Conservation (phyloP, 805 yeast genomes). For the Candida nonsorbophila region DNA sequence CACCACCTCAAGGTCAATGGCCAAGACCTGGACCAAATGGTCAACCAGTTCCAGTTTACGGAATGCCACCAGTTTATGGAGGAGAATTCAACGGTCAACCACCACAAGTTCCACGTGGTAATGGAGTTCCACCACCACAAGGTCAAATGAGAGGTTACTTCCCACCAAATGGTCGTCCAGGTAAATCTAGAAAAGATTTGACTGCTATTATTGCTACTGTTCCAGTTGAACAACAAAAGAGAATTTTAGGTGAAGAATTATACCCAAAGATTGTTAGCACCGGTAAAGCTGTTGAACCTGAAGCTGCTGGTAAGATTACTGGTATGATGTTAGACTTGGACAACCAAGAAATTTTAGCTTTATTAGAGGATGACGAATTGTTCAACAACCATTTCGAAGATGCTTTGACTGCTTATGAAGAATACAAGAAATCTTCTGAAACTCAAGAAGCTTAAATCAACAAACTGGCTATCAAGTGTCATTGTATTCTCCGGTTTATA, state of each 20-base stretch:
- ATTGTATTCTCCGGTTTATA: slow-evolving; percentile 16
- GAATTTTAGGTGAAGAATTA: slow-evolving; percentile 94
- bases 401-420: slow-evolving; percentile 91
- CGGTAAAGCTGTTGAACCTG: slow-evolving; percentile 83
- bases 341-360: slow-evolving; percentile 80
- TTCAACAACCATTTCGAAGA: slow-evolving; percentile 90
- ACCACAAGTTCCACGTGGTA: slow-evolving; percentile 55
- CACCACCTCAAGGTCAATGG: slow-evolving; percentile 51
- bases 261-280: slow-evolving; percentile 87
- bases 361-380: slow-evolving; percentile 84
- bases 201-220: slow-evolving; percentile 58
- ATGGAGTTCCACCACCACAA: slow-evolving; percentile 45
- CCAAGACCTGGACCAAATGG: slow-evolving; percentile 77
- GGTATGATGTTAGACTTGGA: slow-evolving; percentile 98
- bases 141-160: slow-evolving; percentile 52
- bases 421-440: slow-evolving; percentile 60
- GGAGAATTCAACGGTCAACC: slow-evolving; percentile 14
- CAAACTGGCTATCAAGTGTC: slow-evolving; percentile 6
- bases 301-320: slow-evolving; percentile 97
- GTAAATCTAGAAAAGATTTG: slow-evolving; percentile 43
- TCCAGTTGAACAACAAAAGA: slow-evolving; percentile 92
- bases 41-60: slow-evolving; percentile 78
- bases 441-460: slow-evolving; percentile 6
- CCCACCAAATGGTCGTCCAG: slow-evolving; percentile 42
- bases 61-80: slow-evolving; percentile 73